Percentiles rank a stretch among this genome's conserved stretches.
Evolutionary conservation across 2,329 filamentous ascomycete species (phyloP).

Genomic region (Colletotrichum higginsianum): DNA sequence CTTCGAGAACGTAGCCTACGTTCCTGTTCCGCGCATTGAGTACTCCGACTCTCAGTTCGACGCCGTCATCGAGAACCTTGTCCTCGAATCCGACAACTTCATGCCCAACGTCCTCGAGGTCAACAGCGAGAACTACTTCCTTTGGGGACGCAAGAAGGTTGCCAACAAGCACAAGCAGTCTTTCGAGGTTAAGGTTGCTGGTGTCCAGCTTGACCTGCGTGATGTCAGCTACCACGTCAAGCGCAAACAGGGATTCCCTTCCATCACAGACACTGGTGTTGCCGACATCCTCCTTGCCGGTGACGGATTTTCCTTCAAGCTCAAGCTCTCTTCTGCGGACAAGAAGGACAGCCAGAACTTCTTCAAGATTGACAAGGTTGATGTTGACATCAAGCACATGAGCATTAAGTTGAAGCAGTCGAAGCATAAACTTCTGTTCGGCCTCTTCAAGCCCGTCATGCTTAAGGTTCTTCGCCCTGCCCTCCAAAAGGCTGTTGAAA

Average conservation of each 20-base stretch:
- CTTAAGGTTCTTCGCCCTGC: constrained; percentile 87
- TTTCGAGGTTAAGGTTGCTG: constrained; percentile 86
- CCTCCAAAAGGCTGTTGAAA: constrained; percentile 89
- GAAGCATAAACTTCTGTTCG: constrained; percentile 93
- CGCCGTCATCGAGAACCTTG: constrained; percentile 92
- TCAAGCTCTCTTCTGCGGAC: constrained; percentile 87
- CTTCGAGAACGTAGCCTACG: constrained; percentile 89
- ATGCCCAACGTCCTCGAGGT: constrained; percentile 94
- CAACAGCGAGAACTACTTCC: constrained; percentile 92
- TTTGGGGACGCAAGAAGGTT: constrained; percentile 92
- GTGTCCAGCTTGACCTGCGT: constrained; percentile 91
- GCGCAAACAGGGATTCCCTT: constrained; percentile 93
- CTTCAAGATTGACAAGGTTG: constrained; percentile 94
- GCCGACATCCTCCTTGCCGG: constrained; percentile 91
- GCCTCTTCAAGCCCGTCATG: constrained; percentile 87
- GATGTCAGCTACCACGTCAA: constrained; percentile 97
- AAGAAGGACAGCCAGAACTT: constrained; percentile 84
- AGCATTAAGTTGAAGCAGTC: constrained; percentile 94
- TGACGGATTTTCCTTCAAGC: constrained; percentile 90
- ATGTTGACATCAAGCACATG: constrained; percentile 85
- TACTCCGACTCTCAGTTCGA: constrained; percentile 89
- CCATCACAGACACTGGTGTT: constrained; percentile 88
- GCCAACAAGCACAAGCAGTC: constrained; percentile 83
- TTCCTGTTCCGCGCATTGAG: constrained; percentile 95
- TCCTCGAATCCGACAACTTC: constrained; percentile 96